Evolutionary conservation across 2,329 filamentous ascomycete genomes (phyloP).

Genomic region (Daldinia eschscholtzii): DNA sequence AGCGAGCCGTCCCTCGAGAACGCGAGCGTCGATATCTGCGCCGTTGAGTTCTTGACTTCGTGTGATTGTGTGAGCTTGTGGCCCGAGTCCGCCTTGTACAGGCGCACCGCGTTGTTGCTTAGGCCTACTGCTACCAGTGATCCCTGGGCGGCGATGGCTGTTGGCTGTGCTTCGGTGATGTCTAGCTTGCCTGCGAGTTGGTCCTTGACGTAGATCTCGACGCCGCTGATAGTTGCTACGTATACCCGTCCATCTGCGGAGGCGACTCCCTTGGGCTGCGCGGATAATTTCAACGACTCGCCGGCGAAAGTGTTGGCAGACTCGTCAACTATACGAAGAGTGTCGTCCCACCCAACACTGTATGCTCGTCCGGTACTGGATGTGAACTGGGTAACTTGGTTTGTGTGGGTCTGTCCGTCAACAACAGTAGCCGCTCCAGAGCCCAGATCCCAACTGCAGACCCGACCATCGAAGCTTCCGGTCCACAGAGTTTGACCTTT

Average conservation of each 20-base stretch:
- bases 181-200: slow-evolving; percentile 70
- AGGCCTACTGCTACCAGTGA: slow-evolving; percentile 80
- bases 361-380: slow-evolving; percentile 74
- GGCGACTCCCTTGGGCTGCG: slow-evolving; percentile 76
- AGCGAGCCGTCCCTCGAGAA: slow-evolving; percentile 84
- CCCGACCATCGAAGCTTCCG: slow-evolving; percentile 90
- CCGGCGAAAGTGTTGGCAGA: slow-evolving; percentile 81
- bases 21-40: slow-evolving; percentile 81
- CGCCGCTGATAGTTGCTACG: slow-evolving; percentile 65
- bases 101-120: slow-evolving; percentile 78
- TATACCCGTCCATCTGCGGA: slow-evolving; percentile 58
- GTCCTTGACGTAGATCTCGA: slow-evolving; percentile 70
- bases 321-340: slow-evolving; percentile 81
- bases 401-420: slow-evolving; percentile 85
- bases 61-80: slow-evolving; percentile 67
- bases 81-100: slow-evolving; percentile 75
- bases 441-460: slow-evolving; percentile 84
- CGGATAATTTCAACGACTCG: slow-evolving; percentile 73
- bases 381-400: slow-evolving; percentile 84
- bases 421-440: slow-evolving; percentile 77
- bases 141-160: slow-evolving; percentile 77
- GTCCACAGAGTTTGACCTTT: slow-evolving; percentile 80
- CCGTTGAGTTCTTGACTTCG: slow-evolving; percentile 75
- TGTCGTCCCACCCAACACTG: slow-evolving; percentile 95
- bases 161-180: slow-evolving; percentile 72